These are phyloP conservation scores for Coprinellus aureogranulatus DNA, from an alignment of 768 basidiomycete species.

Conservation along the genomic window DNA sequence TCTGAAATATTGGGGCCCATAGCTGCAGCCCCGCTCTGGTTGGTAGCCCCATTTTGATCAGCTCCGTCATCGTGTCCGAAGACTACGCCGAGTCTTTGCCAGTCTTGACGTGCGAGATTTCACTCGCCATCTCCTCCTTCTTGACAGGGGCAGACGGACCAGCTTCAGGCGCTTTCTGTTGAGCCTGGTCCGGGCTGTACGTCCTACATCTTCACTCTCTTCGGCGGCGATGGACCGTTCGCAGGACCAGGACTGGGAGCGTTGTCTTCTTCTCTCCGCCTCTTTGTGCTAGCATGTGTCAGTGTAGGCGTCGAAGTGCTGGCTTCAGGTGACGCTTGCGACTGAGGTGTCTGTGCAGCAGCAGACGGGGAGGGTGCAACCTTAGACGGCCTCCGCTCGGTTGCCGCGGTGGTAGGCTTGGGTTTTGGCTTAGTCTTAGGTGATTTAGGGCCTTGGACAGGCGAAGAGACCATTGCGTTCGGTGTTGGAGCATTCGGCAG, in stretches of 20 bases:
- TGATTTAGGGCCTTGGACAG: constrained; percentile 64
- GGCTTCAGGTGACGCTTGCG: constrained; percentile 11
- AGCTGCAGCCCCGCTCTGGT: constrained; percentile 31
- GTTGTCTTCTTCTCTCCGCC: constrained; percentile 54
- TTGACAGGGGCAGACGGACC: constrained; percentile 29
- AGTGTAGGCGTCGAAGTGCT: constrained; percentile 3
- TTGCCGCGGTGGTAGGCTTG: constrained; percentile 25
- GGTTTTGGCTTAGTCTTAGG: constrained; percentile 63
- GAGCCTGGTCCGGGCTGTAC: constrained; percentile 16
- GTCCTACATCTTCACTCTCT: constrained; percentile 78
- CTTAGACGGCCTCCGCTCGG: constrained; percentile 31
- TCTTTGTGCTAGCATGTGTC: constrained; percentile 36
- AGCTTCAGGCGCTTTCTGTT: neutral
- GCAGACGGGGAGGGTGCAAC: constrained; percentile 17
- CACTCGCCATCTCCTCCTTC: constrained; percentile 40
- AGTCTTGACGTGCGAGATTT: constrained; percentile 53
- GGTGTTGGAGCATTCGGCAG: constrained; percentile 53
- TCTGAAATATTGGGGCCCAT: constrained; percentile 53
- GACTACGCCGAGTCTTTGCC: constrained; percentile 65
- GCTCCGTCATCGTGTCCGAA: constrained; percentile 61
- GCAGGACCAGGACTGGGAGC: constrained; percentile 27
- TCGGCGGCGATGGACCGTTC: too few species aligned
- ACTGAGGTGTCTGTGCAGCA: constrained; percentile 6
- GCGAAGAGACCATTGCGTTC: constrained; percentile 52
- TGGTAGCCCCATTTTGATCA: constrained; percentile 48